Evolutionary conservation across 1,284 basidiomycete species (phyloP), one percentile per base, ranked within the genome.

Genomic region (Ustilago shanxiensis): DNA sequence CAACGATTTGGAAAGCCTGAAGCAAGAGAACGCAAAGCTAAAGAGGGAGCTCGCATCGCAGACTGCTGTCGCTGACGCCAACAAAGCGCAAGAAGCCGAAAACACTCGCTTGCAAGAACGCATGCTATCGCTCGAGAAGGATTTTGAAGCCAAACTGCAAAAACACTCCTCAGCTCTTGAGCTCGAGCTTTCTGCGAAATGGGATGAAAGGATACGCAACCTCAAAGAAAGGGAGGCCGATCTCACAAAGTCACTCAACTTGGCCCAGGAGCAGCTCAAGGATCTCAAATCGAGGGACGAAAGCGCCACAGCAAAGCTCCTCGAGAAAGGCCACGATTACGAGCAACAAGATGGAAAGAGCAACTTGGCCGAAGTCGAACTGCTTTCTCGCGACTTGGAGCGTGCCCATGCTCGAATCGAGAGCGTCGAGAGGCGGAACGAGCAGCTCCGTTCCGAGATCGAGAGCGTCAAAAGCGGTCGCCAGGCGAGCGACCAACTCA

Each of bases 221-320:
- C 96, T 96, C 79, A 93, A 95, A 86, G 95, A 97, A 83, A 90
- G 95, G 57, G 95, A 98, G 87, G 92, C 93, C 85, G 95, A 96
- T 81, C 88, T 98, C 53, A 92, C 93, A 77, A 91, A 92, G 22
- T 95, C 98, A 83, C 89, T 98, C 2, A 89, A 92, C 24, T 88
- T 95, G 14, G 91, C 92, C 45, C 94, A 93, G 85, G 91, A 91
- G 50, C 97, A 99, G 87, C 89, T 99, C 18, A 90, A 92, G 29
- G 95, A 97, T 78, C 89, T 99, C 37, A 92, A 94, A 59, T 90
- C 91, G 53, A 95, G 93, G 1, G 94, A 97, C 84, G 95, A 98
- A 82, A 92, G 91, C 13, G 94, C 92, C 56, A 94, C 97, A 82
- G 94, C 95, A 5, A 94, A 93, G 85, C 89, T 98, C 10, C 88